These are phyloP conservation scores for Ceratobasidium sp. DNA, from an alignment of 1,284 basidiomycete species.

Conservation along the genomic window DNA sequence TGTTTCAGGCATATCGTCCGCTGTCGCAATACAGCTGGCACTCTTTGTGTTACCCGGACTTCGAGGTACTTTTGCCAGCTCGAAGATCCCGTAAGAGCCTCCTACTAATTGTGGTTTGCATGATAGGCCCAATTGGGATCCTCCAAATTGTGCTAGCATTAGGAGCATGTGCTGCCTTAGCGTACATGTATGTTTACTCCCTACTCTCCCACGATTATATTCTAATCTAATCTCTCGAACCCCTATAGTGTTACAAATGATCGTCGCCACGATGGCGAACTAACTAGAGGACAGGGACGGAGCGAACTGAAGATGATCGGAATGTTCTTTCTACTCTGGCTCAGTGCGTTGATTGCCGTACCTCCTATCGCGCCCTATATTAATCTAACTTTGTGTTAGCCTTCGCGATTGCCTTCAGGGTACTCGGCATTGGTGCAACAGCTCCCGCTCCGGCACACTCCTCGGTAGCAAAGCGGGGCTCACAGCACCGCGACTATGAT, in stretches of 20 bases:
- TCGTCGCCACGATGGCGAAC: slow-evolving; percentile 36
- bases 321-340: slow-evolving; percentile 44
- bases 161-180: slow-evolving; percentile 40
- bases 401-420: slow-evolving; percentile 41
- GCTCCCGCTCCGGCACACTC: not conserved
- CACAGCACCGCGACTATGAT: slow-evolving; percentile 1
- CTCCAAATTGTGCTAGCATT: slow-evolving; percentile 36
- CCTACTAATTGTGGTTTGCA: not conserved
- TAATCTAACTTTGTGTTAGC: slow-evolving; percentile 21
- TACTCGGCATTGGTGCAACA: slow-evolving; percentile 19
- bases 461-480: slow-evolving; percentile 16
- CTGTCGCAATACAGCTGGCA: slow-evolving; percentile 32
- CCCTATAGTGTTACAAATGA: slow-evolving; percentile 34
- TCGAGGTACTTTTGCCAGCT: slow-evolving; percentile 10
- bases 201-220: slow-evolving; percentile 3
- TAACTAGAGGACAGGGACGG: slow-evolving; percentile 31
- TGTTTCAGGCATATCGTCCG: slow-evolving; percentile 34
- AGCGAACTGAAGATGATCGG: slow-evolving; percentile 42
- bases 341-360: slow-evolving; percentile 37
- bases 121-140: slow-evolving; percentile 21
- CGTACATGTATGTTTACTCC: slow-evolving; percentile 24
- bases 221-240: not conserved
- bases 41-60: slow-evolving; percentile 35
- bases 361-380: not conserved
- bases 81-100: not conserved